Evolutionary conservation across 768 basidiomycete species (phyloP).

Genomic region (Filobasidium floriforme): DNA sequence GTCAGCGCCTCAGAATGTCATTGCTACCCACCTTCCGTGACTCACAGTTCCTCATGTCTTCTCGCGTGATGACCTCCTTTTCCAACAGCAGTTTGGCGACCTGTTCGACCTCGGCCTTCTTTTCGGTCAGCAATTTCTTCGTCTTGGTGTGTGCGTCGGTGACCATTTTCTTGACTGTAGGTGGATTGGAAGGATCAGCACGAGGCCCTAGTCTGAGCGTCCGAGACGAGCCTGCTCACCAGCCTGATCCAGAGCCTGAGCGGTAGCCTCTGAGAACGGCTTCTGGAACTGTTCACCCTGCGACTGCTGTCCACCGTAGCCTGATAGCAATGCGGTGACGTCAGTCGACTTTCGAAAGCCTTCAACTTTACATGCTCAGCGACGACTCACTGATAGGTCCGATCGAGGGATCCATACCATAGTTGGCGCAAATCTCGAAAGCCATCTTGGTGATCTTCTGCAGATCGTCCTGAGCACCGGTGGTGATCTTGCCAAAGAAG

Average conservation of each 20-base stretch:
- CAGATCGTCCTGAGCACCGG: constrained; percentile 95
- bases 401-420: constrained; percentile 91
- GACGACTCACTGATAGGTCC: constrained; percentile 64
- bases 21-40: neutral
- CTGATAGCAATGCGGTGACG: constrained; percentile 36
- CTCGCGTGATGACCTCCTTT: constrained; percentile 94
- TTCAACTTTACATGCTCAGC: neutral
- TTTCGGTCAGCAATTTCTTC: constrained; percentile 66
- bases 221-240: constrained; percentile 16
- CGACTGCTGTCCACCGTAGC: constrained; percentile 76
- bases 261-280: constrained; percentile 96
- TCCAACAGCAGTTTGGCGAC: constrained; percentile 82
- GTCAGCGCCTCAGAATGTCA: neutral
- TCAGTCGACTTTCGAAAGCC: neutral
- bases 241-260: constrained; percentile 71
- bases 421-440: constrained; percentile 82
- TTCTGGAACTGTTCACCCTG: constrained; percentile 86
- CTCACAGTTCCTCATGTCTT: constrained; percentile 41
- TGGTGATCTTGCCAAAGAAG: constrained; percentile 89
- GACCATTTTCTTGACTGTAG: constrained; percentile 91
- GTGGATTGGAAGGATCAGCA: constrained; percentile 22
- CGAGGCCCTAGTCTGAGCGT: neutral
- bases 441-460: constrained; percentile 98
- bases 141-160: constrained; percentile 78
- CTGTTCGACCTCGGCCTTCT: constrained; percentile 83